Evolutionary conservation across 192 early-diverging fungal species (phyloP).

Genomic region (Haplosporangium gracile): DNA sequence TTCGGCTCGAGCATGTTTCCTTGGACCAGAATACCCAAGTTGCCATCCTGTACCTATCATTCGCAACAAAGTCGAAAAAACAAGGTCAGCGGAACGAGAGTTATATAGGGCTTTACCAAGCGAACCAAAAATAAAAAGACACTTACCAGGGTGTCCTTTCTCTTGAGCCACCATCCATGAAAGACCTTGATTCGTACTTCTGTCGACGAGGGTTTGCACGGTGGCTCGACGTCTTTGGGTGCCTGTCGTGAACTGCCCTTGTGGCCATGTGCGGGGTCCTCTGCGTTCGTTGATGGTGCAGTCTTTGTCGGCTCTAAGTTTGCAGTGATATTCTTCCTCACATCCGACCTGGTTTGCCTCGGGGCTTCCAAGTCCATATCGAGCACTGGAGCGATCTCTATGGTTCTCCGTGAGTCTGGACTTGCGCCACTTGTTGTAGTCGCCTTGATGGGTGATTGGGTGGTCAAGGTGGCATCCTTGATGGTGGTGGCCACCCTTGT

Average conservation of each 20-base stretch:
- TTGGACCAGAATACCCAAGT: neutral
- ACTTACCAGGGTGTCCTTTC: neutral
- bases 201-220: neutral
- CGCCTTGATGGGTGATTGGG: neutral
- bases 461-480: neutral
- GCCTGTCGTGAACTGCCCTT: neutral
- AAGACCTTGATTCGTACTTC: neutral
- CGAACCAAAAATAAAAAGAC: neutral
- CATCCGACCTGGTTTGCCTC: neutral
- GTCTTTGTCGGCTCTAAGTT: neutral
- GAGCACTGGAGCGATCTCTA: neutral
- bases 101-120: neutral
- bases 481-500: neutral
- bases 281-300: neutral
- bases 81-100: neutral
- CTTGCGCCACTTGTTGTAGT: neutral
- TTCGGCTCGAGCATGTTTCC: slow-evolving; percentile 15
- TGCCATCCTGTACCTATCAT: neutral
- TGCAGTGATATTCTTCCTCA: neutral
- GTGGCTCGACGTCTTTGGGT: neutral
- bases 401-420: neutral
- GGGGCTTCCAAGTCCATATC: neutral
- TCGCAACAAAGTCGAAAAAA: neutral
- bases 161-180: slow-evolving; percentile 20
- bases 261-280: neutral